phyloP scores from a whole-genome alignment of 495 filamentous ascomycete genomes.

The Stereocaulon alpinum region DNA sequence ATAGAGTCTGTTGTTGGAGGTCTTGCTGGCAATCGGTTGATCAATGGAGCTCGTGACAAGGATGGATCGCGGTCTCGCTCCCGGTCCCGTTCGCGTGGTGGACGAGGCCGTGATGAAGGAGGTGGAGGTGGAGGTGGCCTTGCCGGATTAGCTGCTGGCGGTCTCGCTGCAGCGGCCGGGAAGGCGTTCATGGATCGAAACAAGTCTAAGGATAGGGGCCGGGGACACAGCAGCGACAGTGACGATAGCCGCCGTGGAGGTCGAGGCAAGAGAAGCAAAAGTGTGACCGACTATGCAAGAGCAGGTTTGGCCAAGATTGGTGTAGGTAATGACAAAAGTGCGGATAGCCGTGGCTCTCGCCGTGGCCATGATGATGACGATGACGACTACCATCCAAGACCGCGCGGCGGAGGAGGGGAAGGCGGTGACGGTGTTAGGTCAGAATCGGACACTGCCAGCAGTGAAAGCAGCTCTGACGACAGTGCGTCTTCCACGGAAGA shows the following conservation, averaged over 20 bases:
- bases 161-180: conserved; percentile 64
- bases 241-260: conserved; percentile 37
- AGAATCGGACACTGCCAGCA: conserved; percentile 26
- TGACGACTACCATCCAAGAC: conserved; percentile 33
- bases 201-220: conserved; percentile 47
- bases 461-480: conserved; percentile 28
- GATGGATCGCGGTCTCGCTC: conserved; percentile 42
- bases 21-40: conserved; percentile 65
- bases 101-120: conserved; percentile 31
- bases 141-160: conserved; percentile 62
- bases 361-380: conserved; percentile 38
- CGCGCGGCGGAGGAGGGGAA: conserved; percentile 23
- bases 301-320: conserved; percentile 42
- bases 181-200: conserved; percentile 70
- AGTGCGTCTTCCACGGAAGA: conserved; percentile 50
- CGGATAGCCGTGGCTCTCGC: conserved; percentile 29
- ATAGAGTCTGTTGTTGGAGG: conserved; percentile 76
- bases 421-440: conserved; percentile 37
- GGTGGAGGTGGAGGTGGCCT: conserved; percentile 33
- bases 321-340: conserved; percentile 33
- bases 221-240: conserved; percentile 27
- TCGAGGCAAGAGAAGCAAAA: conserved; percentile 42
- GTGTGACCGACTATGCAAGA: conserved; percentile 46
- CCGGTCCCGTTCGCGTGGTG: conserved; percentile 35
- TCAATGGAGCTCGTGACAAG: conserved; percentile 66